Evolutionary conservation across 441 rosid species (phyloP).

Genomic region (Mallotus repandus): DNA sequence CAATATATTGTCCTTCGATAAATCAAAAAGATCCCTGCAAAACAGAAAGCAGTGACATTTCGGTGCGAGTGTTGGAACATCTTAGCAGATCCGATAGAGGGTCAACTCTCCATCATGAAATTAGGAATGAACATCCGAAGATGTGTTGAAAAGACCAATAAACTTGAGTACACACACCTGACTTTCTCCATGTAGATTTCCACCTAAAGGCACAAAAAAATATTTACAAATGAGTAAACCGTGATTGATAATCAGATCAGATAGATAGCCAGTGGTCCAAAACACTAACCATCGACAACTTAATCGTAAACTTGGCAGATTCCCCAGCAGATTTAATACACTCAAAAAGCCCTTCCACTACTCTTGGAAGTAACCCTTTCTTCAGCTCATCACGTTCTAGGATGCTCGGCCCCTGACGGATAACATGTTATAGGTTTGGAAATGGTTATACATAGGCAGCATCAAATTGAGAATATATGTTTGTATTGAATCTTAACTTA

Average conservation of each 20-base stretch:
- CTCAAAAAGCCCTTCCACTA: conserved; percentile 59
- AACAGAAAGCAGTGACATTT: conserved; percentile 17
- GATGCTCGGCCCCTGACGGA: conserved; percentile 58
- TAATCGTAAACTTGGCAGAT: conserved; percentile 41
- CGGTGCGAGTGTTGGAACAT: not conserved
- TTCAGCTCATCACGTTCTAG: conserved; percentile 50
- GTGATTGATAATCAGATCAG: conserved; percentile 12
- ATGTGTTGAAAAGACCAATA: conserved; percentile 4
- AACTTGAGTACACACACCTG: conserved; percentile 40
- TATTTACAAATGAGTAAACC: conserved; percentile 3
- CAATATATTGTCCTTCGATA: conserved; percentile 74
- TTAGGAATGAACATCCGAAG: not conserved
- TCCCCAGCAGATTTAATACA: conserved; percentile 39
- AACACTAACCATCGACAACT: conserved; percentile 51
- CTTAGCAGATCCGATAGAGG: not conserved
- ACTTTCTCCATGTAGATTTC: conserved; percentile 96
- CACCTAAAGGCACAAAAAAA: conserved; percentile 42
- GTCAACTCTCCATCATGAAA: not conserved
- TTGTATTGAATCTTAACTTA: conserved; percentile 9
- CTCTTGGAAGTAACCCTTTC: conserved; percentile 74
- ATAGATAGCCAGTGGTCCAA: not conserved
- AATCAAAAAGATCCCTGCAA: conserved; percentile 75
- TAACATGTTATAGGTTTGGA: too few relatives aligned
- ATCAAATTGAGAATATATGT: conserved; percentile 2
- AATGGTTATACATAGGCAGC: not conserved